Conservation (phyloP, 1,139 yeast species). For the Geotrichum australiense region DNA sequence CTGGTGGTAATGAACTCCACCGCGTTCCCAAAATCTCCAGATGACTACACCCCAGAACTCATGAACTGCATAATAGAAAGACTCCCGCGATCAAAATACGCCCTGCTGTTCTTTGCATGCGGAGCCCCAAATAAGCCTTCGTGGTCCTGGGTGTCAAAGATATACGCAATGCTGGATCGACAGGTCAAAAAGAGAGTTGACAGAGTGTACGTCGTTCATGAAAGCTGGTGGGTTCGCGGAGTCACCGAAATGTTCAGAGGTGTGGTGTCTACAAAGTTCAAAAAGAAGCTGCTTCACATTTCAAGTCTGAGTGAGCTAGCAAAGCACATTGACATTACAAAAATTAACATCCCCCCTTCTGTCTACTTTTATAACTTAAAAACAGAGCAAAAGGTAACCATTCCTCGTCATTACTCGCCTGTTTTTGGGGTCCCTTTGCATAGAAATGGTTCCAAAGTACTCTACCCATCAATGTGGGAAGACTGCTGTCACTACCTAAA, state of each 20-base stretch:
- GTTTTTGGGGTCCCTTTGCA: slow-evolving; percentile 32
- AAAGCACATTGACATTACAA: slow-evolving; percentile 61
- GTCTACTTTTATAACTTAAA: slow-evolving; percentile 53
- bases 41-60: slow-evolving; percentile 19
- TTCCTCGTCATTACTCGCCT: slow-evolving; percentile 33
- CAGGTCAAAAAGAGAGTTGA: slow-evolving; percentile 49
- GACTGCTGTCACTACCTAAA: slow-evolving; percentile 25
- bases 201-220: slow-evolving; percentile 77
- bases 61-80: slow-evolving; percentile 28
- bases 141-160: slow-evolving; percentile 76
- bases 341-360: slow-evolving; percentile 65
- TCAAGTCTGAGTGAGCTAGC: slow-evolving; percentile 57
- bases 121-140: slow-evolving; percentile 50
- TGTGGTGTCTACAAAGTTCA: slow-evolving; percentile 44
- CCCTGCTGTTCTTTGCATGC: slow-evolving; percentile 67
- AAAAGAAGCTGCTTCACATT: slow-evolving; percentile 43
- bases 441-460: slow-evolving; percentile 15
- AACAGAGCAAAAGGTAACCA: slow-evolving; percentile 28
- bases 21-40: slow-evolving; percentile 41
- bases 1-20: slow-evolving; percentile 69
- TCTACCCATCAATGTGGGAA: slow-evolving; percentile 30
- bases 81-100: slow-evolving; percentile 53
- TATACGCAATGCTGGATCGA: slow-evolving; percentile 60
- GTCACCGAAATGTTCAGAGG: slow-evolving; percentile 66
- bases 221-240: slow-evolving; percentile 81